Percentiles rank a stretch among this genome's conserved stretches.
These are phyloP conservation scores for Odonthalia washingtoniensis DNA, from an alignment of 31 red algal genomes.

Conservation along the genomic window DNA sequence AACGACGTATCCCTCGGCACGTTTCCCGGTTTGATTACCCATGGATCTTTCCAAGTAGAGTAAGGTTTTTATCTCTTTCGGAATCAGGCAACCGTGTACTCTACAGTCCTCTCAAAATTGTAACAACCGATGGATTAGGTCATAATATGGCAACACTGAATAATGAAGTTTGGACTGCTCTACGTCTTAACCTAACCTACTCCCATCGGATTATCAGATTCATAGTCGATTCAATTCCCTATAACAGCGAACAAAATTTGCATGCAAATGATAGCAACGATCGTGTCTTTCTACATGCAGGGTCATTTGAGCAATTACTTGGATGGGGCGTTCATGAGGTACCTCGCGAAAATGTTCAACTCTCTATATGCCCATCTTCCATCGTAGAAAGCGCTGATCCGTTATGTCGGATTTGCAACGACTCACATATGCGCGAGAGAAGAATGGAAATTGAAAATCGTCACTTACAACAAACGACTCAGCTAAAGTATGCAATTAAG, in stretches of 20 bases:
- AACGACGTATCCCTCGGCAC: too few species aligned
- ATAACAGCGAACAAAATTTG: too few species aligned
- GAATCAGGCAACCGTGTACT: constrained; percentile 64
- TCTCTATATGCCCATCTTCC: constrained; percentile 36
- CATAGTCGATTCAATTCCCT: constrained; percentile 22
- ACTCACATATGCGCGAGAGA: background rate
- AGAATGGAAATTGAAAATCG: too few species aligned
- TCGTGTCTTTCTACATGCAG: too few species aligned
- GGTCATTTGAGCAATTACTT: constrained; percentile 70
- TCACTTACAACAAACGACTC: too few species aligned
- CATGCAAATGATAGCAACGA: too few species aligned
- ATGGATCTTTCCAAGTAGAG: constrained; percentile 45
- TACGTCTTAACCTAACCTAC: constrained; percentile 65
- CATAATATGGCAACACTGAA: constrained; percentile 54
- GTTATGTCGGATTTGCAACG: too few species aligned
- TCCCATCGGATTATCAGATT: constrained; percentile 53
- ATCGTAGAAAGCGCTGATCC: constrained; percentile 4
- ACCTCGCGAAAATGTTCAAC: constrained; percentile 44
- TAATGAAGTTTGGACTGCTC: constrained; percentile 56
- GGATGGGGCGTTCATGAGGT: constrained; percentile 60
- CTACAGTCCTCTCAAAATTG: constrained; percentile 49
- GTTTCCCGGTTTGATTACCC: constrained; percentile 47
- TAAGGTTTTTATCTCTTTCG: constrained; percentile 24
- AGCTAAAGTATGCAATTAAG: too few species aligned
- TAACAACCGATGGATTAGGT: constrained; percentile 65